Evolutionary conservation across 2,329 filamentous ascomycete species (phyloP).

Genomic region (Paraphaeosphaeria sporulosa): DNA sequence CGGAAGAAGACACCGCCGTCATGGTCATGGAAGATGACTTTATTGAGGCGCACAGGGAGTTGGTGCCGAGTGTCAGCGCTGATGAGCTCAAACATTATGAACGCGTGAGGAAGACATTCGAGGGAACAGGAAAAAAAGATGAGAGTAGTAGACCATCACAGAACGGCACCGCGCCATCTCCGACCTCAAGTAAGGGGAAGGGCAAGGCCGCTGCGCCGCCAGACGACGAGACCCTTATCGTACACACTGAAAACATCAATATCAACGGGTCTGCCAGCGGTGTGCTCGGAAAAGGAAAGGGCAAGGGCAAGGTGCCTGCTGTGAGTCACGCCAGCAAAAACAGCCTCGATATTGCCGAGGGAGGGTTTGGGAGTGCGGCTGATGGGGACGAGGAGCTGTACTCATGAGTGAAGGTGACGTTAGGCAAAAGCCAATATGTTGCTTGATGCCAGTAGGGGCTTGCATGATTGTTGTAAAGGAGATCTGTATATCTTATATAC

Average conservation of each 20-base stretch:
- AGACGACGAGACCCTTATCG: conserved; percentile 52
- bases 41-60: conserved; percentile 77
- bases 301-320: conserved; percentile 47
- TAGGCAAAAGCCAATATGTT: not conserved
- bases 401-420: conserved; percentile 6
- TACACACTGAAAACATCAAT: conserved; percentile 50
- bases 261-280: conserved; percentile 35
- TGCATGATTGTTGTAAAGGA: not conserved
- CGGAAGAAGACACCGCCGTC: conserved; percentile 81
- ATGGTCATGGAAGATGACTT: conserved; percentile 93
- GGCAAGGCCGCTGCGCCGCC: conserved; percentile 33
- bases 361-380: conserved; percentile 50
- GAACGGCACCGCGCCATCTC: not conserved
- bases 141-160: conserved; percentile 45
- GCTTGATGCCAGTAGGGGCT: not conserved
- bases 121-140: conserved; percentile 65
- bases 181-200: conserved; percentile 31
- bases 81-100: conserved; percentile 95
- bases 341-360: conserved; percentile 45
- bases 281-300: conserved; percentile 28
- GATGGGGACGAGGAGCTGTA: conserved; percentile 54
- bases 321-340: conserved; percentile 41
- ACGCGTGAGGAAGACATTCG: conserved; percentile 80
- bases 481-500: not conserved
- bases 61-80: conserved; percentile 91